Evolutionary conservation across 148 eudicot species (phyloP).

Genomic region (Salicornia ramosissima): DNA sequence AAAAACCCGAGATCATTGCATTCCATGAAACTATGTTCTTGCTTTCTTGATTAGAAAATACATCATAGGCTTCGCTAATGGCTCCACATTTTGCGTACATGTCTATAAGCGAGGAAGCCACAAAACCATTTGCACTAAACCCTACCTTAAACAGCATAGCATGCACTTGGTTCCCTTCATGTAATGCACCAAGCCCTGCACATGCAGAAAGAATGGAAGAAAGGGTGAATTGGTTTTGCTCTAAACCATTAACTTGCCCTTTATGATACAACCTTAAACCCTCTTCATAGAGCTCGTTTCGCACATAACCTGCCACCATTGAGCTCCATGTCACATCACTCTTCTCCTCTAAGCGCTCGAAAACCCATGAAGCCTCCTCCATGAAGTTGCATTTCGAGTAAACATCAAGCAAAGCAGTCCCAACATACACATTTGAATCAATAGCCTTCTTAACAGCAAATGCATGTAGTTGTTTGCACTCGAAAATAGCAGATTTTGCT

Average conservation of each 20-base stretch:
- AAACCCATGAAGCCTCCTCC: conserved; percentile 53
- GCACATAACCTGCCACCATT: conserved; percentile 61
- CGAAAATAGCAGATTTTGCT: conserved; percentile 46
- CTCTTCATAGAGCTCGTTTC: conserved; percentile 70
- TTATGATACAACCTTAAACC: conserved; percentile 47
- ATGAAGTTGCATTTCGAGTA: conserved; percentile 58
- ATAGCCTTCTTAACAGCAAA: conserved; percentile 53
- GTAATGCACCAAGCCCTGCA: conserved; percentile 57
- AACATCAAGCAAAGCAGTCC: conserved; percentile 80
- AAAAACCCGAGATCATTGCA: conserved; percentile 73
- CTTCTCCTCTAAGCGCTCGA: conserved; percentile 51
- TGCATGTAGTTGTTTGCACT: conserved; percentile 70
- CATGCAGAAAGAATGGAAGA: conserved; percentile 72
- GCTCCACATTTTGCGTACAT: conserved; percentile 72
- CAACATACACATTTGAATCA: conserved; percentile 56
- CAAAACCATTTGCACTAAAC: conserved; percentile 37
- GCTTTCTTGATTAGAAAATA: conserved; percentile 40
- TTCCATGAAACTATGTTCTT: conserved; percentile 62
- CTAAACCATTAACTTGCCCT: conserved; percentile 37
- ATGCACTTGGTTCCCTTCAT: conserved; percentile 67
- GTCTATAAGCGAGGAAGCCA: conserved; percentile 61
- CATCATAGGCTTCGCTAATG: conserved; percentile 49
- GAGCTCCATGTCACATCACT: conserved; percentile 77
- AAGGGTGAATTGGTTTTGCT: conserved; percentile 41
- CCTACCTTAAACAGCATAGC: conserved; percentile 47